These are phyloP conservation scores for Nakataea oryzae DNA, from an alignment of 2,329 filamentous ascomycete species.

Conservation along the genomic window DNA sequence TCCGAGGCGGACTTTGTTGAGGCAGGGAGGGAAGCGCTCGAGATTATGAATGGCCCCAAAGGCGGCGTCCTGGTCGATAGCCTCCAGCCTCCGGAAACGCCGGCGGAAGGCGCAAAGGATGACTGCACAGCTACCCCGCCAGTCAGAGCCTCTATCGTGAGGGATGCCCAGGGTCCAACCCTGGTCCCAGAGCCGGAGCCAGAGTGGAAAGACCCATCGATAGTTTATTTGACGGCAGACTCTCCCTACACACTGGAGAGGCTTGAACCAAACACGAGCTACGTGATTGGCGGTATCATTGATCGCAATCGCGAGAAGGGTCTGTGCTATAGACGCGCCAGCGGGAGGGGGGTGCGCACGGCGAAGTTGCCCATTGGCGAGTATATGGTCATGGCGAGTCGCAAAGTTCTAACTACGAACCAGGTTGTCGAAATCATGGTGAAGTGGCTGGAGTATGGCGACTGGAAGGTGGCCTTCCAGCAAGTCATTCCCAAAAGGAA, in stretches of 20 bases:
- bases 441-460: slow-evolving; percentile 77
- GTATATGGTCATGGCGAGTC: slow-evolving; percentile 81
- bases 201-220: slow-evolving; percentile 22
- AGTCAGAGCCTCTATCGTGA: not conserved
- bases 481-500: slow-evolving; percentile 86
- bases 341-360: slow-evolving; percentile 67
- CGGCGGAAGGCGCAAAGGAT: not conserved
- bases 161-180: slow-evolving; percentile 16
- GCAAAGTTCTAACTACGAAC: slow-evolving; percentile 83
- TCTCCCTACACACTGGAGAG: slow-evolving; percentile 75
- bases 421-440: slow-evolving; percentile 97
- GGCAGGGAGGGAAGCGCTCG: slow-evolving; percentile 54
- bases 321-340: slow-evolving; percentile 76
- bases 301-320: slow-evolving; percentile 96
- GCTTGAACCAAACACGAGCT: slow-evolving; percentile 79
- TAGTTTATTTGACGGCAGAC: slow-evolving; percentile 88
- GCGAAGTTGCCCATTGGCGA: slow-evolving; percentile 92
- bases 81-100: slow-evolving; percentile 25
- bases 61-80: slow-evolving; percentile 50
- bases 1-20: slow-evolving; percentile 63
- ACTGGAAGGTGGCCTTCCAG: slow-evolving; percentile 88
- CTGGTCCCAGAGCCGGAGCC: slow-evolving; percentile 21
- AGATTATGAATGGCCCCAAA: slow-evolving; percentile 49
- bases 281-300: slow-evolving; percentile 88
- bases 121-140: not conserved